A percentile compares a stretch with the other conserved stretches of the same genome.
These are phyloP conservation scores for Kodamaea derodonti DNA, from an alignment of 1,139 yeast genomes.

Conservation along the genomic window DNA sequence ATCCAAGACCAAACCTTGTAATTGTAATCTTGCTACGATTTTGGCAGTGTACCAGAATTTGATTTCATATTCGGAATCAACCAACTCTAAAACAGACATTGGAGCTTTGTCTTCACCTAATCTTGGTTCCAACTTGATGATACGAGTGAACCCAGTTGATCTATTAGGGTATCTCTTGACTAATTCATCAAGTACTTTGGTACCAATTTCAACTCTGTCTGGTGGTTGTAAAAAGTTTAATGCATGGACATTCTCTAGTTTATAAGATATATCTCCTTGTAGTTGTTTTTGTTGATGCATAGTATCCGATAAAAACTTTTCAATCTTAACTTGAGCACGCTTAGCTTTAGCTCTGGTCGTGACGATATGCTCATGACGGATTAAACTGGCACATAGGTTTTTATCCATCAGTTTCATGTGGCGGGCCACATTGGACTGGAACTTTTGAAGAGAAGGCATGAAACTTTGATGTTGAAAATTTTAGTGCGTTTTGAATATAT, in stretches of 20 bases:
- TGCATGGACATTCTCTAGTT: conserved; percentile 20
- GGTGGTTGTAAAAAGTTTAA: conserved; percentile 40
- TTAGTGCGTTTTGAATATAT: too few species aligned
- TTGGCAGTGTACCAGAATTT: conserved; percentile 76
- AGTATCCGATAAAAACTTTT: conserved; percentile 35
- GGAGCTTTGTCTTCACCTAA: conserved; percentile 86
- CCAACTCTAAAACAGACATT: conserved; percentile 83
- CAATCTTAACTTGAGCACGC: conserved; percentile 44
- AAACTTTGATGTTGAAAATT: not conserved
- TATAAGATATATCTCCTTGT: conserved; percentile 18
- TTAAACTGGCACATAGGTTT: conserved; percentile 43
- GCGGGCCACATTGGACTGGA: conserved; percentile 42
- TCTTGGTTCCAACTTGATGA: conserved; percentile 80
- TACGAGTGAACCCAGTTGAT: conserved; percentile 81
- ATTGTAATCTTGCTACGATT: conserved; percentile 72
- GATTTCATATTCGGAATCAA: conserved; percentile 71
- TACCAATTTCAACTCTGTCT: conserved; percentile 35
- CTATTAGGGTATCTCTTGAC: conserved; percentile 61
- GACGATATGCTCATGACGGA: conserved; percentile 44
- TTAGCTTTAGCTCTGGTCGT: conserved; percentile 46
- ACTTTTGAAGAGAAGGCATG: conserved; percentile 44
- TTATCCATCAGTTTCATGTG: conserved; percentile 46
- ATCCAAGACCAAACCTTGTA: conserved; percentile 62
- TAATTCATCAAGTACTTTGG: conserved; percentile 64
- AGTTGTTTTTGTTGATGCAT: conserved; percentile 16